phyloP scores from a whole-genome alignment of 768 basidiomycete genomes.

The Russula compacta region DNA sequence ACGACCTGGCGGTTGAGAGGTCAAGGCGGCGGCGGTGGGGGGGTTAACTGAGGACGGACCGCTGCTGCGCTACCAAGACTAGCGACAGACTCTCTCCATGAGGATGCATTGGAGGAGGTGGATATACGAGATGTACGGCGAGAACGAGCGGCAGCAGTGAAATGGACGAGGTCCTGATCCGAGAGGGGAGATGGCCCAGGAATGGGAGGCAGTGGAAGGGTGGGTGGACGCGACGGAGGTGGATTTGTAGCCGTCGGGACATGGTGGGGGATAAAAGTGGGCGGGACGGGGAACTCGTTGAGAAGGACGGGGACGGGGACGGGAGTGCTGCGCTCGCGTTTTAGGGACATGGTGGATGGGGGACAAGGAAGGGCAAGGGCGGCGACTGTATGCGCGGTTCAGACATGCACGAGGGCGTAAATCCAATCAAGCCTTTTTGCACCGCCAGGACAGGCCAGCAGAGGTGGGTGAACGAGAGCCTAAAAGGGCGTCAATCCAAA shows the following conservation, averaged over 20 bases:
- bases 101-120: constrained; percentile 19
- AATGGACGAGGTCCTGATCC: constrained; percentile 37
- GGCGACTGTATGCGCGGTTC: not conserved
- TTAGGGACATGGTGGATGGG: not conserved
- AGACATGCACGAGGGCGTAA: not conserved
- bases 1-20: not conserved
- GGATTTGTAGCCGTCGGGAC: constrained; percentile 32
- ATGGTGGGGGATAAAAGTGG: constrained; percentile 27
- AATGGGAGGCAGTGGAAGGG: constrained; percentile 52
- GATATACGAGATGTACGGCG: constrained; percentile 30
- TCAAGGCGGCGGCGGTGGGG: constrained; percentile 18
- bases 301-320: constrained; percentile 25
- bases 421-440: not conserved
- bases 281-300: constrained; percentile 27
- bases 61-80: constrained; percentile 23
- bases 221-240: constrained; percentile 50
- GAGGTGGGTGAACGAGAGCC: not conserved
- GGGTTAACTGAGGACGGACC: constrained; percentile 12
- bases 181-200: constrained; percentile 54
- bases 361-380: not conserved
- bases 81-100: constrained; percentile 24
- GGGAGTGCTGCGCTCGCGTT: not conserved
- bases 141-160: constrained; percentile 30
- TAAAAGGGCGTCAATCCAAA: constrained; percentile 13
- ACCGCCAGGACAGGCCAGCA: not conserved